Evolutionary conservation across 495 filamentous ascomycete species (phyloP).

Genomic region (Beverwykella pulmonaria): DNA sequence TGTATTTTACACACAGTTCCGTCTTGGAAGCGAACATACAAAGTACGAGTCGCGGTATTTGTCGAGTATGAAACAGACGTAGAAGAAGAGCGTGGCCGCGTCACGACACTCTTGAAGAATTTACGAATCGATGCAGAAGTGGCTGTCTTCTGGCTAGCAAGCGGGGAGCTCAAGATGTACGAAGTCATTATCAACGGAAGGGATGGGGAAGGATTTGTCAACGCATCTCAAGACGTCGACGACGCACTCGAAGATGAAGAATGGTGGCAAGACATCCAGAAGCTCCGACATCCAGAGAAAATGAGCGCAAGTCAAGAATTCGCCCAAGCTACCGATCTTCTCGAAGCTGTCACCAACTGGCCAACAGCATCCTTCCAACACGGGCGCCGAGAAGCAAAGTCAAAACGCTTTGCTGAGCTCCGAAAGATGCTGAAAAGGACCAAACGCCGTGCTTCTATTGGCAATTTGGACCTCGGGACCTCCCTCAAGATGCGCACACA

Average conservation of each 20-base stretch:
- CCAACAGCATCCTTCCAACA: conserved; percentile 60
- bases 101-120: conserved; percentile 76
- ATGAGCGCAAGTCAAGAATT: conserved; percentile 42
- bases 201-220: conserved; percentile 44
- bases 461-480: conserved; percentile 64
- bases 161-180: conserved; percentile 71
- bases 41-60: conserved; percentile 77
- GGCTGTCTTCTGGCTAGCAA: conserved; percentile 79
- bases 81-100: conserved; percentile 72
- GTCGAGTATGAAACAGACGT: conserved; percentile 88
- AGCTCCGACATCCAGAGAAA: conserved; percentile 51
- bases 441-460: conserved; percentile 65
- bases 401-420: conserved; percentile 54
- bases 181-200: conserved; percentile 76
- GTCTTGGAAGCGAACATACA: conserved; percentile 77
- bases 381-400: conserved; percentile 48
- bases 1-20: conserved; percentile 83
- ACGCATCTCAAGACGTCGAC: conserved; percentile 58
- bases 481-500: conserved; percentile 79
- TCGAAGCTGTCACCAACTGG: conserved; percentile 52
- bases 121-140: conserved; percentile 79
- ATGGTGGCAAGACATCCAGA: conserved; percentile 82
- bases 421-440: conserved; percentile 53
- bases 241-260: conserved; percentile 66
- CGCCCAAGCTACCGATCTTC: conserved; percentile 35